Evolutionary conservation across 2,329 filamentous ascomycete species (phyloP).

Genomic region (Aspergillus jensenii): DNA sequence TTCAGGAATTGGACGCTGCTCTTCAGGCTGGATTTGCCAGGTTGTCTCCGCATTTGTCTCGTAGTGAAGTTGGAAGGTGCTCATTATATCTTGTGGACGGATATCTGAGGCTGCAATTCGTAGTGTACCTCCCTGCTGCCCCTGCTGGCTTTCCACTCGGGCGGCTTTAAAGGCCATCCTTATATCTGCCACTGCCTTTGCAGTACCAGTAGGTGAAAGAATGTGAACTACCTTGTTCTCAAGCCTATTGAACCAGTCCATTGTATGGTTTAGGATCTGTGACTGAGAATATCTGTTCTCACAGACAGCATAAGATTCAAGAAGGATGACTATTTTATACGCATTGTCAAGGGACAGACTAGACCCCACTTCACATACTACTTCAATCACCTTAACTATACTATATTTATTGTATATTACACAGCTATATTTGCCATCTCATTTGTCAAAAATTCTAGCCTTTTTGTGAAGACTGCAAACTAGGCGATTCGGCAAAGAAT

Average conservation of each 20-base stretch:
- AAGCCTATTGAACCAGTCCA: not conserved
- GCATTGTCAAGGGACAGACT: not conserved
- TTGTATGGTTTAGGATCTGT: not conserved
- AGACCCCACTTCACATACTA: not conserved
- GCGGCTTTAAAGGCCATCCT: not conserved
- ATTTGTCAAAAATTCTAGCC: too few relatives aligned
- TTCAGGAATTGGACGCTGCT: not conserved
- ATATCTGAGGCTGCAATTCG: not conserved
- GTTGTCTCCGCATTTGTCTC: not conserved
- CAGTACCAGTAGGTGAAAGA: too few relatives aligned
- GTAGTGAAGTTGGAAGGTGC: not conserved
- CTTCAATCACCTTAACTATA: not conserved
- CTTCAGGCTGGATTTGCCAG: not conserved
- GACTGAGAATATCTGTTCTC: not conserved
- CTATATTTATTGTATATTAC: not conserved
- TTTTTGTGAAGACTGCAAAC: too few relatives aligned
- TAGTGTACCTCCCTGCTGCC: not conserved
- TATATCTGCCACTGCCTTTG: not conserved
- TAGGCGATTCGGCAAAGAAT: too few relatives aligned
- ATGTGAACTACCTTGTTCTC: not conserved
- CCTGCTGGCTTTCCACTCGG: not conserved
- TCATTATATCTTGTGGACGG: not conserved
- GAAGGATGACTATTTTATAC: not conserved
- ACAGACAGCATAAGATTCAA: not conserved
- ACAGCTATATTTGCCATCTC: not conserved